Percentiles rank a stretch among this genome's conserved stretches.
Conservation (phyloP, 1,139 yeast genomes). For the Arxiozyma slooffiae region DNA sequence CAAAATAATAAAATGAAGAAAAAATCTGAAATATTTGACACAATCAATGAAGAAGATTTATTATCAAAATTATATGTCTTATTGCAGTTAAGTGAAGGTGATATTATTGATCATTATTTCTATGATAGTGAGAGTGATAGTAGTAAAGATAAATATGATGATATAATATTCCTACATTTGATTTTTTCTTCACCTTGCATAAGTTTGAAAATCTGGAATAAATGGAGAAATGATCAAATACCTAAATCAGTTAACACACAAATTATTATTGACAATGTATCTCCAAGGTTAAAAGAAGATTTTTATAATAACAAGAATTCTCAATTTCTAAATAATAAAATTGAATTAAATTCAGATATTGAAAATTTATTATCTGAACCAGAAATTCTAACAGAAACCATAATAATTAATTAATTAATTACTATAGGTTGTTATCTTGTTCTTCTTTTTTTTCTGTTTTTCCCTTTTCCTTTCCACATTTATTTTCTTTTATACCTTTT, state of each 20-base stretch:
- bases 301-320: neutral
- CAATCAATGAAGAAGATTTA: neutral
- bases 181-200: neutral
- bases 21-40: neutral
- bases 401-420: neutral
- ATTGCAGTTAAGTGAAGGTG: neutral
- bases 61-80: too few species aligned
- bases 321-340: neutral
- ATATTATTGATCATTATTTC: neutral
- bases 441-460: neutral
- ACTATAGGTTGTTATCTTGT: neutral
- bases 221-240: neutral
- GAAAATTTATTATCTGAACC: neutral
- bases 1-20: neutral
- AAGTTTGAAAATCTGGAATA: neutral
- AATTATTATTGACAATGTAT: neutral
- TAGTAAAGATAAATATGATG: neutral
- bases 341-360: neutral
- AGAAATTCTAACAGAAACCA: slow-evolving; percentile 2
- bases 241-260: neutral
- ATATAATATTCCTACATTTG: too few species aligned
- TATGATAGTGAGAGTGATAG: neutral
- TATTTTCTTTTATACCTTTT: too few species aligned
- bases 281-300: neutral
- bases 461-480: neutral